phyloP scores from a whole-genome alignment of 208 protist genomes.

The Crithidia bombi region DNA sequence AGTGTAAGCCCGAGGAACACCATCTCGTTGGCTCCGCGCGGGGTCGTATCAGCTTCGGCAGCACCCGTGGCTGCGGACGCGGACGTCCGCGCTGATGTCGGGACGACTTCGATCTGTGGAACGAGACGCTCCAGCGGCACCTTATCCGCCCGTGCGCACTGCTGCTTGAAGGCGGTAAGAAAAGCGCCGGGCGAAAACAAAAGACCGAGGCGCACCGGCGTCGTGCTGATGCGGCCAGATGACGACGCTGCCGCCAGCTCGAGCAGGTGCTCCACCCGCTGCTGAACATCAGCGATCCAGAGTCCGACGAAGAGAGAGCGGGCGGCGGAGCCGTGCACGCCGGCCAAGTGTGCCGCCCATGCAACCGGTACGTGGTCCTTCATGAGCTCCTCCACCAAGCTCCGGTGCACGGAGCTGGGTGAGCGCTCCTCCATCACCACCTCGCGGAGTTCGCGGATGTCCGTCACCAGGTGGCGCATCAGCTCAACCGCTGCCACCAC shows the following conservation, averaged over 20 bases:
- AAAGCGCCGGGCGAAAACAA: constrained; percentile 97
- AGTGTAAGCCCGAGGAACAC: constrained; percentile 46
- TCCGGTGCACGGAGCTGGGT: constrained; percentile 87
- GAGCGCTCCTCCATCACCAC: constrained; percentile 78
- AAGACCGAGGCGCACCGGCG: constrained; percentile 91
- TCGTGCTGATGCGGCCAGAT: constrained; percentile 25
- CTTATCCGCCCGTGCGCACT: constrained; percentile 76
- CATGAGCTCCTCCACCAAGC: constrained; percentile 82
- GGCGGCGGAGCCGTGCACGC: constrained; percentile 41
- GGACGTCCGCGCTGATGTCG: background rate
- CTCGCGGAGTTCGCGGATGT: constrained; percentile 73
- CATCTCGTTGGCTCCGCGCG: constrained; percentile 23
- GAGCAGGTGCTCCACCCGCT: constrained; percentile 57
- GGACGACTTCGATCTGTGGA: constrained; percentile 61
- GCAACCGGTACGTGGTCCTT: constrained; percentile 82
- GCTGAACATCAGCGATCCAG: constrained; percentile 74
- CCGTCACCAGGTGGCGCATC: constrained; percentile 66
- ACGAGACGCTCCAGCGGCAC: constrained; percentile 94
- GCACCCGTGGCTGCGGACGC: background rate
- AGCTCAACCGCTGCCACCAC: constrained; percentile 59
- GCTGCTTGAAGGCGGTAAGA: constrained; percentile 97
- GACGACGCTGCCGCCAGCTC: constrained; percentile 54
- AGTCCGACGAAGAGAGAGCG: constrained; percentile 45
- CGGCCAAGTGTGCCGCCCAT: constrained; percentile 76
- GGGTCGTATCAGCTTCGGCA: background rate